Evolutionary conservation across 805 yeast species (phyloP).

Genomic region (Teunomyces lycoperdinae): DNA sequence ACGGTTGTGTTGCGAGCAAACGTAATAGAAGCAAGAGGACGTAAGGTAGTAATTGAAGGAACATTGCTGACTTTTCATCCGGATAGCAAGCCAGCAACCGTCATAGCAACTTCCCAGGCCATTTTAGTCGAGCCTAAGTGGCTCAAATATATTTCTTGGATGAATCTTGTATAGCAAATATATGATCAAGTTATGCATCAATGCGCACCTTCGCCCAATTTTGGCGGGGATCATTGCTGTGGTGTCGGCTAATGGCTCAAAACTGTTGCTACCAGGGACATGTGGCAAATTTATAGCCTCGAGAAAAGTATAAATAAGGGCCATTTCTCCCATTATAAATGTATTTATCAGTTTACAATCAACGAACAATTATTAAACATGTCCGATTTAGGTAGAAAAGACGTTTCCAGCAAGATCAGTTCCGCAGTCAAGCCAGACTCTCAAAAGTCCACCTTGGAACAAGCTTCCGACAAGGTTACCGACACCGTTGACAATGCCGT

Average conservation of each 20-base stretch:
- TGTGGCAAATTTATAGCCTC: neutral
- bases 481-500: slow-evolving; percentile 35
- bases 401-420: slow-evolving; percentile 35
- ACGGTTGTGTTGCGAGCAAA: slow-evolving; percentile 66
- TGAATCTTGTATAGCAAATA: slow-evolving; percentile 7
- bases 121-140: slow-evolving; percentile 83
- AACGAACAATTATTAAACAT: slow-evolving; percentile 15
- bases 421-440: slow-evolving; percentile 42
- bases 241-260: neutral
- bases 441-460: slow-evolving; percentile 37
- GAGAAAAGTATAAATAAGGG: neutral
- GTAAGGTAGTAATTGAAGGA: slow-evolving; percentile 82
- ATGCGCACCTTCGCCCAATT: too few relatives aligned
- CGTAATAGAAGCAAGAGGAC: slow-evolving; percentile 64
- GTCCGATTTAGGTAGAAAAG: slow-evolving; percentile 46
- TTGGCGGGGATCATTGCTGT: too few relatives aligned
- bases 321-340: neutral
- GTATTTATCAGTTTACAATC: neutral
- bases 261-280: neutral
- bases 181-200: too few relatives aligned
- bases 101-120: slow-evolving; percentile 63
- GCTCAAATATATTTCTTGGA: slow-evolving; percentile 67
- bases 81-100: slow-evolving; percentile 10
- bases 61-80: slow-evolving; percentile 49
- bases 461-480: slow-evolving; percentile 36